phyloP scores from a whole-genome alignment of 306 rosid genomes.

The Adenanthera pavonina region DNA sequence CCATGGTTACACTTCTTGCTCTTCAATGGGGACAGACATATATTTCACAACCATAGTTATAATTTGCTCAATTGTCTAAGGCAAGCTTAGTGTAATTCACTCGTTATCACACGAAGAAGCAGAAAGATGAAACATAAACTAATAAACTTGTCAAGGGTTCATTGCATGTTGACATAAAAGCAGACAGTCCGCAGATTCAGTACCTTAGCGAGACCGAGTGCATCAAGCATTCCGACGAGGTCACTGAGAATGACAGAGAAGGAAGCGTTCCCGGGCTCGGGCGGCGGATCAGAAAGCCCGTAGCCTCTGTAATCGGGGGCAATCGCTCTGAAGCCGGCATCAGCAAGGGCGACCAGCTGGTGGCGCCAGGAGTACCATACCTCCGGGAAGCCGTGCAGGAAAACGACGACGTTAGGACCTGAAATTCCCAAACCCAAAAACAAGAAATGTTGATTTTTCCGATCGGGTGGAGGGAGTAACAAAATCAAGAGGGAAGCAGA shows the following conservation, averaged over 20 bases:
- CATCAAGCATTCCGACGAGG: conserved; percentile 47
- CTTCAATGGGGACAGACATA: background rate
- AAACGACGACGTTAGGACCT: conserved; percentile 60
- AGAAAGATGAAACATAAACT: background rate
- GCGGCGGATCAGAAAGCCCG: conserved; percentile 63
- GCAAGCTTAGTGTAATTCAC: background rate
- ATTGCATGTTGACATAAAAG: background rate
- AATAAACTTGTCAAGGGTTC: background rate
- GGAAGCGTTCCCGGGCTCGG: conserved; percentile 47
- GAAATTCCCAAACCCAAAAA: background rate
- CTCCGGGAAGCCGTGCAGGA: conserved; percentile 69
- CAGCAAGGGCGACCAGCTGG: conserved; percentile 63
- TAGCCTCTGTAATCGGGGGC: conserved; percentile 60
- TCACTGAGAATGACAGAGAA: conserved; percentile 38
- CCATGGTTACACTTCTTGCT: background rate
- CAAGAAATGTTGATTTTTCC: background rate
- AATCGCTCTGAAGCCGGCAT: conserved; percentile 58
- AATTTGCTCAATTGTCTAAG: background rate
- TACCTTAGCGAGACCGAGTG: conserved; percentile 53
- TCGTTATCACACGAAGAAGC: background rate
- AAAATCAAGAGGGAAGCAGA: background rate
- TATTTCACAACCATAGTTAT: background rate
- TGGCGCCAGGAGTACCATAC: conserved; percentile 75
- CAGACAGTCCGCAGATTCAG: background rate
- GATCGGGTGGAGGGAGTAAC: background rate